Evolutionary conservation across 192 early-diverging fungal species (phyloP), one percentile per base, ranked within the genome.

Genomic region (Coemansia nantahalensis): DNA sequence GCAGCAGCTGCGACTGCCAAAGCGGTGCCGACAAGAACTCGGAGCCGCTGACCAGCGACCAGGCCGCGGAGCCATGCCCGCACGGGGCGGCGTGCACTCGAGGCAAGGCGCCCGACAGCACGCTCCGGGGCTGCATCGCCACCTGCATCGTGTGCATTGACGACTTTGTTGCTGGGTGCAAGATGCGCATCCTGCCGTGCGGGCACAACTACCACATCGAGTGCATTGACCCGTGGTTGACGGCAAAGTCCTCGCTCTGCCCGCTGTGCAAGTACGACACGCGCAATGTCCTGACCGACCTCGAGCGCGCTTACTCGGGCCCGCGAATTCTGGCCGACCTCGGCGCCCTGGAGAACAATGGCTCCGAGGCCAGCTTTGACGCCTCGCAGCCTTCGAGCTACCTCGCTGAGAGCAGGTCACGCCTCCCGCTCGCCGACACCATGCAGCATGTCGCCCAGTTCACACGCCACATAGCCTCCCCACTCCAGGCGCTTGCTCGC

Each of bases 161-260:
- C 26, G 76, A 78, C 38, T 78, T 78, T 60, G 65, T 57, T 0
- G 57, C 59, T 22, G 76, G 76, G 8, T 62, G 63, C 32, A 63
- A 59, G 42, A 68, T 72, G 69, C 67, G 78, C 34, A 67, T 72
- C 23, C 51, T 80, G 44, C 78, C 78, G 7, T 80, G 78, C 26
- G 64, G 72, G 16, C 80, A 81, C 68, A 65, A 66, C 54, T 81
- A 77, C 53, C 80, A 81, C 48, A 69, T 70, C 10, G 76, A 71
- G 22, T 81, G 80, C 48, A 72, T 81, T 32, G 80, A 81, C 37
- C 72, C 69, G 3, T 81, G 80, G 80, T 59, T 81, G 19, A 73
- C 77, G 0, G 47, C 67, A 44, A 70, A 75, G 35, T 71, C 64
- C 0, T 76, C 67, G 12, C 46, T 81, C 18, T 81, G 80, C 37